These are phyloP conservation scores for Lindgomyces ingoldianus DNA, from an alignment of 495 filamentous ascomycete genomes.

Conservation along the genomic window DNA sequence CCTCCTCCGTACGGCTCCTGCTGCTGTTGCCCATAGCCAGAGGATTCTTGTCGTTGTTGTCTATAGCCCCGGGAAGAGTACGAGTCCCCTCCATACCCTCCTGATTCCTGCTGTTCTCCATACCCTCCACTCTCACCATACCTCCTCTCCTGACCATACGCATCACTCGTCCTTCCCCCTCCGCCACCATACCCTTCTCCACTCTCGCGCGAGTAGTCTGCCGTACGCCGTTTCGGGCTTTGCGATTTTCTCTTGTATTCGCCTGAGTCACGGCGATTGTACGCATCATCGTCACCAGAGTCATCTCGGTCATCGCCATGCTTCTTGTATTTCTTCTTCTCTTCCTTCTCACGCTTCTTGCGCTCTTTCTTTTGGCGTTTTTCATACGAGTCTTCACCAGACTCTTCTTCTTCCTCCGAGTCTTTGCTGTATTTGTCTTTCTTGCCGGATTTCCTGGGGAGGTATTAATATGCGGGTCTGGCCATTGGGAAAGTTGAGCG, in stretches of 20 bases:
- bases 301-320: conserved; percentile 21
- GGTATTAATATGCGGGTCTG: conserved; percentile 2
- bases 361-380: conserved; percentile 32
- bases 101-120: conserved; percentile 10
- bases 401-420: conserved; percentile 24
- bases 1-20: conserved; percentile 1
- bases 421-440: conserved; percentile 21
- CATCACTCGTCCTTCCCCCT: background rate
- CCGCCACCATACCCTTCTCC: conserved; percentile 22
- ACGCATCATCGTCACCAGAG: conserved; percentile 23
- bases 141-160: conserved; percentile 9
- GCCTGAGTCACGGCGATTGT: conserved; percentile 17
- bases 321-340: conserved; percentile 36
- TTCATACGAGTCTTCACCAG: conserved; percentile 33
- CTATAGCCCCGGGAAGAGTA: conserved; percentile 8
- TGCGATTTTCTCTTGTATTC: conserved; percentile 25
- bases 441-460: background rate
- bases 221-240: conserved; percentile 24
- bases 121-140: conserved; percentile 14
- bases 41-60: background rate
- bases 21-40: conserved; percentile 6
- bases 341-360: conserved; percentile 34
- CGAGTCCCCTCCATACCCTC: background rate
- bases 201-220: conserved; percentile 23
- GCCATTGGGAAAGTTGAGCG: background rate